Evolutionary conservation across 2,329 filamentous ascomycete genomes (phyloP).

Genomic region (Myrmaecium sp.): DNA sequence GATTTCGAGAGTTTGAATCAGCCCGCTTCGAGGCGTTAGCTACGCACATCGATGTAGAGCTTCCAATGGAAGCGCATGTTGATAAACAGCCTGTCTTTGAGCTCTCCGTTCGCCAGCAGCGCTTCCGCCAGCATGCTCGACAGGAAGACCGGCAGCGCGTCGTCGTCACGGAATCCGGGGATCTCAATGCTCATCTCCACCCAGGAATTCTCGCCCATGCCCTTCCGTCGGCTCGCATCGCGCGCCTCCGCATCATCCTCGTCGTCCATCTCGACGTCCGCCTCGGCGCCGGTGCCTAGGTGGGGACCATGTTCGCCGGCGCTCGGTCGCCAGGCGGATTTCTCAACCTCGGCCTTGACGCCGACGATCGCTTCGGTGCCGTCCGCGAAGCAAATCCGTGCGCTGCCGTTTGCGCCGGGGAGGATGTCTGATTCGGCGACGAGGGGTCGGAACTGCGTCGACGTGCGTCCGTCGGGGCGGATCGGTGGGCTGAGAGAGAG

Average conservation of each 20-base stretch:
- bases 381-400: constrained; percentile 84
- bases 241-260: constrained; percentile 11
- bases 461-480: constrained; percentile 67
- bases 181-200: constrained; percentile 85
- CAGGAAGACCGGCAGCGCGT: constrained; percentile 73
- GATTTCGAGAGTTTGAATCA: neutral
- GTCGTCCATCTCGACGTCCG: constrained; percentile 25
- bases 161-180: constrained; percentile 78
- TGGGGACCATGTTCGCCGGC: constrained; percentile 9
- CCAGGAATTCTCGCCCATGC: constrained; percentile 49
- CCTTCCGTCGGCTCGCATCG: constrained; percentile 8
- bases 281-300: constrained; percentile 12
- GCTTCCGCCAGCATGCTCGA: constrained; percentile 80
- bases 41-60: constrained; percentile 75
- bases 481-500: constrained; percentile 69
- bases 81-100: constrained; percentile 60
- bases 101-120: constrained; percentile 52
- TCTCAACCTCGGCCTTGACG: constrained; percentile 87
- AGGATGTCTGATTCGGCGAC: constrained; percentile 82
- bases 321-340: constrained; percentile 30
- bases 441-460: constrained; percentile 79
- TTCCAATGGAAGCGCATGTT: constrained; percentile 93
- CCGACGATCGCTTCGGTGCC: constrained; percentile 93
- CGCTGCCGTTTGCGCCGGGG: constrained; percentile 78
- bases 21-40: constrained; percentile 3